Base-by-base conservation (phyloP, 2,329 filamentous ascomycete genomes). In the Pestalotiopsis sp. region DNA sequence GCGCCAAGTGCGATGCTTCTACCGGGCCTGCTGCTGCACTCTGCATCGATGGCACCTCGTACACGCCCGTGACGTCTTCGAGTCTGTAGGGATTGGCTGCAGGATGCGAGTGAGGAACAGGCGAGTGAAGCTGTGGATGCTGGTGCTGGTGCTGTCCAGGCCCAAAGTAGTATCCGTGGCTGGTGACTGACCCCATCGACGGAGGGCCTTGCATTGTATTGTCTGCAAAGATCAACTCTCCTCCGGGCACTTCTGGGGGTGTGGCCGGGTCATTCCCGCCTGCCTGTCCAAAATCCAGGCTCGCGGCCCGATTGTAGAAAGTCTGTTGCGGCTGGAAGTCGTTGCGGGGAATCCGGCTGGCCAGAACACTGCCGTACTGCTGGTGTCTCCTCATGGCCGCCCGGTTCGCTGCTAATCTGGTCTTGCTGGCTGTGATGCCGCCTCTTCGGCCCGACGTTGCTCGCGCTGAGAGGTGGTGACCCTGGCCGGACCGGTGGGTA, bases 401-500 rank as follows among this genome's bases (percentile, higher is more conserved):
- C 3, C 68, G 72, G 12, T 57, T 71, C 49, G 70, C 68, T n/a
- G 72, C 73, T 13, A 71, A 68, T 39, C 73, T 73, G 45, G 73
- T 73, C 56, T 71, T 74, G 63, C 73, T 75, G 39, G 76, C 72
- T 11, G 70, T 70, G 9, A 73, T 68, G 11, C 75, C 76, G 20
- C 76, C 76, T 67, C 75, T 77, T 45, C 75, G 74, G 13, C 75
- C 75, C 7, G 74, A 75, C 4, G 69, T 70, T 25, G 74, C 74
- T 65, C 73, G 71, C 27, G 72, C 72, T 39, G 74, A 72, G 63
- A 70, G 66, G 38, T 68, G 52, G 20, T 70, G 62, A 14, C 62
- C n/a, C n/a, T 66, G 63, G 31, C 63, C 41, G n/a, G 41, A 23
- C 56, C 57, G 17, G 57, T 56, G 52, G 64, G 68, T 45, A 61